A percentile compares a stretch with the other conserved stretches of the same genome.
These are phyloP conservation scores for Saccharum spontaneum DNA, from an alignment of 176 grass and related monocot genomes.

Conservation along the genomic window DNA sequence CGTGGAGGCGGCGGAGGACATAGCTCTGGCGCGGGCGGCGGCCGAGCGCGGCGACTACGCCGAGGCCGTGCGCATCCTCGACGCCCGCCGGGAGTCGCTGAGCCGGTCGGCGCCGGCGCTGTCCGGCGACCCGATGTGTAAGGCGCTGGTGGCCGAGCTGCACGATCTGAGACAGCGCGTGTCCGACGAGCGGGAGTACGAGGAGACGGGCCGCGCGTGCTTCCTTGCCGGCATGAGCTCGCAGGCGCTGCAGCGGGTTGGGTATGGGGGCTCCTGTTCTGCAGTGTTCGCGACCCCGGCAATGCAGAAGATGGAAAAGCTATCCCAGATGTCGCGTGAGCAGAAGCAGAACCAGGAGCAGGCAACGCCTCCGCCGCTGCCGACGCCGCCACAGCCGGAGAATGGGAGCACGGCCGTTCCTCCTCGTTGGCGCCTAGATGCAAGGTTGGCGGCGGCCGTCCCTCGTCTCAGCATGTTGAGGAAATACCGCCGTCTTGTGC, in stretches of 20 bases:
- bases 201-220: slow-evolving; percentile 46
- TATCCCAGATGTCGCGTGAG: not conserved
- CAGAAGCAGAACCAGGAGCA: not conserved
- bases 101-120: not conserved
- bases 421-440: not conserved
- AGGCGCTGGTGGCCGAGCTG: slow-evolving; percentile 21
- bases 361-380: not conserved
- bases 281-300: not conserved
- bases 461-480: not conserved
- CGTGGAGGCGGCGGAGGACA: not conserved
- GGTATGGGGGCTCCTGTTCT: not conserved
- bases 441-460: not conserved
- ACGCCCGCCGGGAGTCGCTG: slow-evolving; percentile 20
- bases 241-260: slow-evolving; percentile 44
- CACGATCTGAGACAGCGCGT: slow-evolving; percentile 25
- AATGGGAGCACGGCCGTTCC: not conserved
- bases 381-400: not conserved
- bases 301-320: not conserved
- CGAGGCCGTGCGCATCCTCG: slow-evolving; percentile 39
- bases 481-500: not conserved
- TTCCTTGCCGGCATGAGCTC: slow-evolving; percentile 54
- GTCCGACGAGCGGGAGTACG: slow-evolving; percentile 17
- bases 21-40: not conserved
- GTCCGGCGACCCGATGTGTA: slow-evolving; percentile 2
- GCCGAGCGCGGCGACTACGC: slow-evolving; percentile 28